Percentiles rank a stretch among this genome's conserved stretches.
Evolutionary conservation across 1,284 basidiomycete genomes (phyloP).

Genomic region (Ustilago vetiveriae): DNA sequence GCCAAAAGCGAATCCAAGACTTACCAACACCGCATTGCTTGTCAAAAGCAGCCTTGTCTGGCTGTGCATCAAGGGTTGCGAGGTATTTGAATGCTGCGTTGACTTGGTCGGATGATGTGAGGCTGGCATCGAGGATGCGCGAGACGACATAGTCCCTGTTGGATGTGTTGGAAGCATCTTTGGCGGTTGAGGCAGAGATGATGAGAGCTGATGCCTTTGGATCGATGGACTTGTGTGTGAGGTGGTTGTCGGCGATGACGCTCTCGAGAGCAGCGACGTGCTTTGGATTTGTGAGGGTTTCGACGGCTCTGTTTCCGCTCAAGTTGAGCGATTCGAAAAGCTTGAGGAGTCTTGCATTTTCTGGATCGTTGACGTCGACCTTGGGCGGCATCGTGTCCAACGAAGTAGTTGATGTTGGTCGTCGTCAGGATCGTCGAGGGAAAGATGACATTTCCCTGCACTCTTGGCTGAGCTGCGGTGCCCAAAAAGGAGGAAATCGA

Average conservation of each 20-base stretch:
- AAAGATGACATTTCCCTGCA: too few species aligned
- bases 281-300: constrained; percentile 69
- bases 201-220: constrained; percentile 83
- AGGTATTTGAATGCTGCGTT: constrained; percentile 77
- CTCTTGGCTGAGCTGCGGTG: too few species aligned
- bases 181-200: constrained; percentile 74
- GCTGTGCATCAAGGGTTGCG: constrained; percentile 72
- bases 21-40: constrained; percentile 85
- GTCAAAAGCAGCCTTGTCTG: constrained; percentile 81
- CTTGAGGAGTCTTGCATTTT: constrained; percentile 71
- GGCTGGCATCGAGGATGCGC: constrained; percentile 76
- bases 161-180: constrained; percentile 73
- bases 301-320: constrained; percentile 79
- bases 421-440: too few species aligned
- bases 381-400: constrained; percentile 70
- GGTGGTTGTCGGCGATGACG: constrained; percentile 72
- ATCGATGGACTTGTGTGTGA: constrained; percentile 70
- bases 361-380: constrained; percentile 70
- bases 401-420: too few species aligned
- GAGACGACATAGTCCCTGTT: constrained; percentile 77
- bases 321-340: constrained; percentile 85
- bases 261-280: constrained; percentile 73
- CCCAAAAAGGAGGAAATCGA: too few species aligned
- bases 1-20: constrained; percentile 62
- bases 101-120: constrained; percentile 88